phyloP scores from a whole-genome alignment of 2,329 filamentous ascomycete species.

The Teratosphaeria gauchensis region DNA sequence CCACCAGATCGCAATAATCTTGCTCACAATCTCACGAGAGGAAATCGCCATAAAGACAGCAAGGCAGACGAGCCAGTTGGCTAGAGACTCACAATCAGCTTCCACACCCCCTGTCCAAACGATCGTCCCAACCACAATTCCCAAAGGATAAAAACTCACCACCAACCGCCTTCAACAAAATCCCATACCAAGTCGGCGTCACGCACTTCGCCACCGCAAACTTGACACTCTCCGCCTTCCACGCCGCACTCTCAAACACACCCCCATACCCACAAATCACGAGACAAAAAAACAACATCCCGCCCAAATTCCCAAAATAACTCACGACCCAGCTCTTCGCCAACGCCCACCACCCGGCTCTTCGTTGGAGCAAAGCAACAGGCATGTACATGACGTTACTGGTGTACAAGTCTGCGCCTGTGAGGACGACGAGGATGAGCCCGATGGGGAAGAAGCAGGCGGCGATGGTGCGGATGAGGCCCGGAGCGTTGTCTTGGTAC shows the following conservation, averaged over 20 bases:
- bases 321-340: slow-evolving; percentile 20
- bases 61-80: slow-evolving; percentile 50
- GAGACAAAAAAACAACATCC: slow-evolving; percentile 22
- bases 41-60: slow-evolving; percentile 31
- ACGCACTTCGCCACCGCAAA: slow-evolving; percentile 43
- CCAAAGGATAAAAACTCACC: too few relatives aligned
- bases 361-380: slow-evolving; percentile 35
- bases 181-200: slow-evolving; percentile 40
- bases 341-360: slow-evolving; percentile 19
- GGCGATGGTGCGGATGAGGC: slow-evolving; percentile 22
- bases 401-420: slow-evolving; percentile 26
- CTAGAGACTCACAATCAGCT: too few relatives aligned
- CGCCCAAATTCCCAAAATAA: slow-evolving; percentile 25
- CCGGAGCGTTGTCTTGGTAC: slow-evolving; percentile 25
- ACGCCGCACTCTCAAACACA: slow-evolving; percentile 28
- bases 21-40: slow-evolving; percentile 43
- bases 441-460: slow-evolving; percentile 28
- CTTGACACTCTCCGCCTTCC: slow-evolving; percentile 34
- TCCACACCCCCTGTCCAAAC: too few relatives aligned
- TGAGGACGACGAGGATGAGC: slow-evolving; percentile 23
- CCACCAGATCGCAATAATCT: slow-evolving; percentile 48
- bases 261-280: slow-evolving; percentile 23
- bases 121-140: too few relatives aligned
- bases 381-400: slow-evolving; percentile 23
- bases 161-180: slow-evolving; percentile 47